Evolutionary conservation across 2,329 filamentous ascomycete species (phyloP), one percentile per base, ranked within the genome.

Genomic region (Thielaviopsis euricoi): DNA sequence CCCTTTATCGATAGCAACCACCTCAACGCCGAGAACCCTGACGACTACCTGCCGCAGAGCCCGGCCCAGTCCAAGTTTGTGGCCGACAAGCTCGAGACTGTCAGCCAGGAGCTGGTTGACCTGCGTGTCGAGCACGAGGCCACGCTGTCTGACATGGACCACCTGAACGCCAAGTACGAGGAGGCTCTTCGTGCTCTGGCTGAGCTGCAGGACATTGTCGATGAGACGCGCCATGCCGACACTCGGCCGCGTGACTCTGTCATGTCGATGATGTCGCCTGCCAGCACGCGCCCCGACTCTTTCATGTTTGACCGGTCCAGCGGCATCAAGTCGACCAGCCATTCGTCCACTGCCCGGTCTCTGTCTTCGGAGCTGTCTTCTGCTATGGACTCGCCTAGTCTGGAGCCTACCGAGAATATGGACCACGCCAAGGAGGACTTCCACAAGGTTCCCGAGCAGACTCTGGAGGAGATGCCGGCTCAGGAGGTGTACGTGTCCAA

Each of bases 281-380:
- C 68, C 17, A 67, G 74, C 51, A 76, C 74, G 9, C 78, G 86
- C 22, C 86, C 87, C 13, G 78, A 81, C 58, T 91, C 89, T 77
- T 93, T 93, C 83, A 84, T 93, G 80, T 89, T 83, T 62, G 84
- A 89, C 67, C 83, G 81, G 72, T 81, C 82, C 66, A 85, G 80
- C 72, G 85, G 82, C 67, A 73, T 80, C 69, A 89, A 84, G 73
- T 79, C 83, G 74, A 74, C 72, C 56, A 70, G 77, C 73, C 77
- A 75, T 67, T 87, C 86, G 71, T 90, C 87, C 66, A 64, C 67
- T 43, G 90, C 89, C 74, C 89, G 85, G 70, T 95, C 89, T 67
- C 85, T 96, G 64, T 96, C 89, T 64, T 93, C 89, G 73, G 93
- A 97, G 73, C 80, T 95, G 69, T 95, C 88, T 66, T 95, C 86